These are phyloP conservation scores for Botryotinia narcissicola DNA, from an alignment of 2,329 filamentous ascomycete species.

Conservation along the genomic window DNA sequence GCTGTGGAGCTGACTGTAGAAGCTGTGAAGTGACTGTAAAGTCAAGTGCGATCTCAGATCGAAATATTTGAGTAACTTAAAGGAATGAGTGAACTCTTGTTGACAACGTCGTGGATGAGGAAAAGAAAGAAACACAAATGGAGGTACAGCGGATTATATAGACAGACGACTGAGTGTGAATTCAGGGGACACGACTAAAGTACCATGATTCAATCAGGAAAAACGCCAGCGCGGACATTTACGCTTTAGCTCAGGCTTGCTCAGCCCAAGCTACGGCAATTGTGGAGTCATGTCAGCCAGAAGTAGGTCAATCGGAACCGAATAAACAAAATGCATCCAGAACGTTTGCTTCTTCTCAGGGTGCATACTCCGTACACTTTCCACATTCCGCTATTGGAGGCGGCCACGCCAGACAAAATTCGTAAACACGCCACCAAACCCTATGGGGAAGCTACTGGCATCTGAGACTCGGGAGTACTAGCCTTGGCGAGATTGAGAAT, in stretches of 20 bases:
- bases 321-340: conserved; percentile 15
- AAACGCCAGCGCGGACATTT: conserved; percentile 8
- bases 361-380: background rate
- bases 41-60: conserved; percentile 34
- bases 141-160: conserved; percentile 3
- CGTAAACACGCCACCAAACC: background rate
- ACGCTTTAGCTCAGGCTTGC: conserved; percentile 3
- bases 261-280: conserved; percentile 7
- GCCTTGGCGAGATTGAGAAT: conserved; percentile 11
- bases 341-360: conserved; percentile 11
- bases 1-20: conserved; percentile 18
- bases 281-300: conserved; percentile 13
- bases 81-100: conserved; percentile 29
- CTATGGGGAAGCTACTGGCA: background rate
- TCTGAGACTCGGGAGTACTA: background rate
- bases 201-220: background rate
- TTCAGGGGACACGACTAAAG: background rate
- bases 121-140: background rate
- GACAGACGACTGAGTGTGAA: background rate
- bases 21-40: conserved; percentile 26
- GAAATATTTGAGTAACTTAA: conserved; percentile 24
- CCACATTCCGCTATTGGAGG: background rate
- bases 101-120: conserved; percentile 26
- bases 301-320: background rate
- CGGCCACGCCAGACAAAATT: background rate